Evolutionary conservation across 2,329 filamentous ascomycete species (phyloP), one percentile per base, ranked within the genome.

Genomic region (Colletotrichum sp.): DNA sequence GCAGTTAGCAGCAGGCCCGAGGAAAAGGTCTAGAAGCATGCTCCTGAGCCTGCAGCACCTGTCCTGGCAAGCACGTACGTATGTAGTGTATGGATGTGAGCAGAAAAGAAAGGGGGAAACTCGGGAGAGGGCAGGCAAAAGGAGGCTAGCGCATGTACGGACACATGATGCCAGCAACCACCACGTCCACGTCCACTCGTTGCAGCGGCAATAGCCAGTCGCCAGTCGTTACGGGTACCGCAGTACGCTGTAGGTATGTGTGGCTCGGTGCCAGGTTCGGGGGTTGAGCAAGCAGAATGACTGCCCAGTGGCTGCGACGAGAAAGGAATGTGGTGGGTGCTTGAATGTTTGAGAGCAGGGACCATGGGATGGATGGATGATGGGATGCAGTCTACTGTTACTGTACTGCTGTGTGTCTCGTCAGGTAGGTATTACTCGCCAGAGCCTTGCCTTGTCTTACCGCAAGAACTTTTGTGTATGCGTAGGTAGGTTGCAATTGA

Each of bases 21-120:
- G 48, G 67, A 74, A 74, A 27, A 71, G 59, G 67, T 74, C 72
- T 74, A 71, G 72, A 74, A 74, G 72, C 67, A 74, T 52, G 66
- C 72, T 71, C 72, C 66, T 48, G 59, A 60, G 60, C 67, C 39
- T 30, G 28, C 71, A 36, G 28, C 13, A 32, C 65, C 70, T 28
- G 70, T 72, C 70, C 64, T 39, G 25, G 57, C 39, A 59, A 48
- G 48, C 32, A 60, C 30, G 25, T 27, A 39, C 66, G 22, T 44
- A 59, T 16, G 71, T 69, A 19, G 39, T 55, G 22, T 57, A 64
- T 16, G 71, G 61, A 19, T 30, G 44, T 44, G 71, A 44, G 66
- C 71, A 74, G 59, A 59, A 71, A 63, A 30, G 67, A 59, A 32
- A 34, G 13, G 25, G 63, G 22, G 25, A 15, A 59, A 25, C 55